These are phyloP conservation scores for Gastrodia elata DNA, from an alignment of 106 monocot genomes.

Conservation along the genomic window DNA sequence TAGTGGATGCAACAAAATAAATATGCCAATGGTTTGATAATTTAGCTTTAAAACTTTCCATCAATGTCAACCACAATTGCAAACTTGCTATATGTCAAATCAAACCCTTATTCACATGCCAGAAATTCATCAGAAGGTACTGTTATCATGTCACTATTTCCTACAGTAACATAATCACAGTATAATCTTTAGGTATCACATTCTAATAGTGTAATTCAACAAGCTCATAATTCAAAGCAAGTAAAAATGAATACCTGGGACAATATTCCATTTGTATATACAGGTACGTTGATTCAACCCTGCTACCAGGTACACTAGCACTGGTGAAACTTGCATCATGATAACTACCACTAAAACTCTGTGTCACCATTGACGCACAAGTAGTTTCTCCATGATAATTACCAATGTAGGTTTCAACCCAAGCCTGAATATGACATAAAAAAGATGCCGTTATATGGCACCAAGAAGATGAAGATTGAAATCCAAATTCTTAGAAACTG, in stretches of 20 bases:
- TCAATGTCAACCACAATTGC: not conserved
- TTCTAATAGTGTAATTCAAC: not conserved
- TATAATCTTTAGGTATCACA: not conserved
- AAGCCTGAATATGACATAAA: constrained; percentile 43
- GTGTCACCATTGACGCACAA: constrained; percentile 41
- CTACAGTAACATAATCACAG: not conserved
- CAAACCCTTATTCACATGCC: not conserved
- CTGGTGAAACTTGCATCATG: constrained; percentile 32
- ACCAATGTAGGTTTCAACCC: constrained; percentile 80
- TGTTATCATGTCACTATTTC: not conserved
- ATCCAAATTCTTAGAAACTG: not conserved
- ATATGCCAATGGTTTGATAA: not conserved
- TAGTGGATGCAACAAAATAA: not conserved
- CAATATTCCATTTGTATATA: constrained; percentile 99
- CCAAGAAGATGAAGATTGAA: not conserved
- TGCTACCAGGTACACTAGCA: constrained; percentile 25
- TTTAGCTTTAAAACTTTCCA: not conserved
- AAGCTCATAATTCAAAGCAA: not conserved
- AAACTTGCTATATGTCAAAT: not conserved
- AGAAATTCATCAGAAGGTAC: not conserved
- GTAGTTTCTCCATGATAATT: constrained; percentile 21
- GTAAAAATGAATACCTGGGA: constrained; percentile 40
- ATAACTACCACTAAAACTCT: constrained; percentile 38
- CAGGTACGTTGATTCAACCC: constrained; percentile 62
- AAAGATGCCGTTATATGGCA: not conserved